These are phyloP conservation scores for Colletotrichum graminicola DNA, from an alignment of 2,329 filamentous ascomycete species.

Conservation along the genomic window DNA sequence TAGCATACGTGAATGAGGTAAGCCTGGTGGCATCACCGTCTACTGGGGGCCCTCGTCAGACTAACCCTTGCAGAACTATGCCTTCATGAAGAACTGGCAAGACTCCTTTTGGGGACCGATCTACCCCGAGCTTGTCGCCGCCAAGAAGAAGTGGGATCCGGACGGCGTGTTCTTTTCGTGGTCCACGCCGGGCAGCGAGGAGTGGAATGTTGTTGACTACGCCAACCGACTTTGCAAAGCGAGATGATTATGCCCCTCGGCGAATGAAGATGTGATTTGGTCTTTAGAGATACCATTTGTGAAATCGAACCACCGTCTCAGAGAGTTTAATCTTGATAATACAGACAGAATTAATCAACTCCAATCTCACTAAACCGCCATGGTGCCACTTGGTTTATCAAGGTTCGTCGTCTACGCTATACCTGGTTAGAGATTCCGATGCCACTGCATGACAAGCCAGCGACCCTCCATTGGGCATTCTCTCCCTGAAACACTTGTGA, in stretches of 20 bases:
- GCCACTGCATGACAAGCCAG: not conserved
- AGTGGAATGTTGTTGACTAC: slow-evolving; percentile 40
- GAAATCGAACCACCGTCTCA: not conserved
- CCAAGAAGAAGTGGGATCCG: slow-evolving; percentile 66
- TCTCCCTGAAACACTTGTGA: not conserved
- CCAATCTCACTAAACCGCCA: not conserved
- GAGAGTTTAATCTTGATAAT: not conserved
- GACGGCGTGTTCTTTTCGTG: slow-evolving; percentile 56
- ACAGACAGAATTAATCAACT: not conserved
- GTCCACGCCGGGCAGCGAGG: slow-evolving; percentile 41
- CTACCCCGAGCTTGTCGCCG: slow-evolving; percentile 48
- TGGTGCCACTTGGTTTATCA: not conserved
- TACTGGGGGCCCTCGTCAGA: not conserved
- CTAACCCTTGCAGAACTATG: slow-evolving; percentile 38
- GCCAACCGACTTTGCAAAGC: slow-evolving; percentile 39
- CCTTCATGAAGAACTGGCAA: slow-evolving; percentile 41
- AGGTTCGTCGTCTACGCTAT: not conserved
- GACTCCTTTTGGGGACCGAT: slow-evolving; percentile 40
- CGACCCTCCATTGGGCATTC: not conserved
- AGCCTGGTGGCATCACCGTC: not conserved
- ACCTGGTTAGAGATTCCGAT: not conserved
- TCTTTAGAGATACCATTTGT: slow-evolving; percentile 22
- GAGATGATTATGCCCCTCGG: slow-evolving; percentile 4
- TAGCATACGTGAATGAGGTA: slow-evolving; percentile 41
- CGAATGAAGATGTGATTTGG: not conserved